phyloP scores from a whole-genome alignment of 768 basidiomycete species.

The Tulasnella sp. region DNA sequence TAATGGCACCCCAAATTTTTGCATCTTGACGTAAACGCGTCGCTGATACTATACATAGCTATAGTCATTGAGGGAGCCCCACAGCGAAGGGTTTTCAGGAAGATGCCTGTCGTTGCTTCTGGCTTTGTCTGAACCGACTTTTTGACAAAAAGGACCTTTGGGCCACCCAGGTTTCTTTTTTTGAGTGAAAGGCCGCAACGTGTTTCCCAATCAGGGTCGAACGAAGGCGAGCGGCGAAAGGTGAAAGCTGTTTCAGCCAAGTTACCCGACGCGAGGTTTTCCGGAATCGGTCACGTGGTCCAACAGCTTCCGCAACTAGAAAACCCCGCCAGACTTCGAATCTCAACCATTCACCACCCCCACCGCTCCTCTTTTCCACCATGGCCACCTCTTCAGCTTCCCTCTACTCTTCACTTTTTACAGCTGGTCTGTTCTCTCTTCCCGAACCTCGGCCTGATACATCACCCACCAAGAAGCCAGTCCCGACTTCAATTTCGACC shows the following conservation, averaged over 20 bases:
- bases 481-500: neutral
- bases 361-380: neutral
- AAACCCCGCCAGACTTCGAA: neutral
- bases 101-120: too few species aligned
- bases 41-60: too few species aligned
- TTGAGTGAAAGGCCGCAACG: neutral
- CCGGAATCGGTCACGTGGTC: neutral
- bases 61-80: too few species aligned
- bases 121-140: neutral
- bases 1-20: too few species aligned
- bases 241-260: neutral
- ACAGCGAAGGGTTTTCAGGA: too few species aligned
- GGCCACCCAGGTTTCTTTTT: neutral
- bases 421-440: constrained; percentile 12
- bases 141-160: neutral
- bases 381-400: neutral
- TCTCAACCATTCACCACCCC: neutral
- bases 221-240: neutral
- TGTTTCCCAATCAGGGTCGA: neutral
- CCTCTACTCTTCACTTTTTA: constrained; percentile 12
- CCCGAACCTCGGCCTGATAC: neutral
- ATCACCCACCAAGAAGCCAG: neutral
- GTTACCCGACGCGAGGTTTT: neutral
- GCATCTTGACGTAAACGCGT: too few species aligned
- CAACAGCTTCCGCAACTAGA: neutral